Evolutionary conservation across 176 grass and related monocot genomes (phyloP).

Genomic region (Phragmites australis): DNA sequence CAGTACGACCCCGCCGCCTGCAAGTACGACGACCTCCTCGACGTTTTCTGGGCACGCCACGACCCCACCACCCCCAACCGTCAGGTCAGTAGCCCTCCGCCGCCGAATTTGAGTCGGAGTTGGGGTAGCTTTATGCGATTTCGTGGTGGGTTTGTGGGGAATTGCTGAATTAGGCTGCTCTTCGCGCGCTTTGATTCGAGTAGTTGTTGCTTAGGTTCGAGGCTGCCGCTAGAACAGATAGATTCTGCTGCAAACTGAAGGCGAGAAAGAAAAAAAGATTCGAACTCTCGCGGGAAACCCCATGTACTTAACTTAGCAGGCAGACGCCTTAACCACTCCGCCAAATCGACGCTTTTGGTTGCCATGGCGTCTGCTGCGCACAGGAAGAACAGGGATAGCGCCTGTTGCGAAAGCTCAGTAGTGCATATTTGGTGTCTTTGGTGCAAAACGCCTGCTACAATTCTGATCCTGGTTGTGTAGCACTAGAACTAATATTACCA

Average conservation of each 20-base stretch:
- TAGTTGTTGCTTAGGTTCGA: background rate
- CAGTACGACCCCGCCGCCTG: constrained; percentile 76
- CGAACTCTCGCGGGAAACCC: constrained; percentile 81
- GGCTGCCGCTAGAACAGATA: background rate
- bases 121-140: background rate
- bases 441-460: background rate
- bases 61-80: constrained; percentile 89
- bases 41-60: constrained; percentile 73
- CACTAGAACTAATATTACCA: background rate
- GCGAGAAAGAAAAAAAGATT: constrained; percentile 46
- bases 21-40: constrained; percentile 86
- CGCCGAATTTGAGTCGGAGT: background rate
- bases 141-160: background rate
- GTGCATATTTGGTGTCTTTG: background rate
- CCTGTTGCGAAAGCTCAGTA: background rate
- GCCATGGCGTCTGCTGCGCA: rapidly evolving
- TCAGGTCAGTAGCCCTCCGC: constrained; percentile 50
- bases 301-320: constrained; percentile 93
- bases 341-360: constrained; percentile 45
- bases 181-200: background rate
- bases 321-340: constrained; percentile 93
- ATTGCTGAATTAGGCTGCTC: background rate
- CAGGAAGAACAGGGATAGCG: background rate
- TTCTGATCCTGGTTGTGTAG: background rate
- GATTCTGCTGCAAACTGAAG: background rate